Base-by-base conservation (phyloP, 768 basidiomycete species). In the Pleurotus djamor region DNA sequence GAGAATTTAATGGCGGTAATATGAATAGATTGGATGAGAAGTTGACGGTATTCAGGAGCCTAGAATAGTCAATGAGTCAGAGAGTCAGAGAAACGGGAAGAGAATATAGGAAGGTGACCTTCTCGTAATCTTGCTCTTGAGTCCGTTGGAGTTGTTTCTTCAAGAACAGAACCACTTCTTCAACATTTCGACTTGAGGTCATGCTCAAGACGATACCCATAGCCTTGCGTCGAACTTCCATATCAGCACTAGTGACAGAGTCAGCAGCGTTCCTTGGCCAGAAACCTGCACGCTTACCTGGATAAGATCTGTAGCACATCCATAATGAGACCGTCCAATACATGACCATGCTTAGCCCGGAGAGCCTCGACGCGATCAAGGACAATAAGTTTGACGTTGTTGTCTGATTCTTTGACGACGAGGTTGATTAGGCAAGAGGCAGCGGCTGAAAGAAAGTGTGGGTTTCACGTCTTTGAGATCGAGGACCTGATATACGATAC, bases 371-470 rank as follows among this genome's bases (percentile, higher is more conserved):
- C 82, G 48, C 97, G 87, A 68, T 96, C 92, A 28, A 99, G 81
- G 14, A 98, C 96, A 60, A 98, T 98, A 48, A 98, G 83, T 74
- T 98, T 98, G 72, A 98, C 96, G 66, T 99, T 99, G 76, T 98
- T 99, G 76, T 98, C 96, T 1, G 95, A 94, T 74, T 98, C 96
- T 75, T 96, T 96, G 71, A 90, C 81, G 60, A 95, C 88, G 48
- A 98, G 85, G 63, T 85, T 91, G 66, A 97, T 92, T 63, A 96
- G 87, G 63, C 85, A 91, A 7, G 88, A 84, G 3, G 95, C 96
- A 50, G 95, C 91, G 62, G 96, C 96, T 96, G 60, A 52, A 41
- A 43, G 37, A 34, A 51, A 16, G 14, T n/a, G 51, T 38, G n/a
- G n/a, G 51, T 55, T 7, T 48, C 56, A 38, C 21, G 16, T 48